Base-by-base conservation (phyloP, 306 rosid genomes). In the Gastrolobium villosum region DNA sequence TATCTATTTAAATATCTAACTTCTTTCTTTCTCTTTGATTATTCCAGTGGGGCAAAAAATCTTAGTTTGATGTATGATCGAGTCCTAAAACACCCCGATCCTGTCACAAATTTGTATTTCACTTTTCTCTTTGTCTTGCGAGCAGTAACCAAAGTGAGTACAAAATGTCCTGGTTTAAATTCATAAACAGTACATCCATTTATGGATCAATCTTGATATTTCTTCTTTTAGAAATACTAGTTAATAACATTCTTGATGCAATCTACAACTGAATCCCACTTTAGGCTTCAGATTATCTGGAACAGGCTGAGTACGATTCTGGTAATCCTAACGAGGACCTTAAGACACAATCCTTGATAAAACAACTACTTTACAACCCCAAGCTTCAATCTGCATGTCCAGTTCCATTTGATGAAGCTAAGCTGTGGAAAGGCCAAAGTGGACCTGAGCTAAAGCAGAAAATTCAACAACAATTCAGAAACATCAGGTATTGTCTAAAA, bases 341-440 rank as follows among this genome's bases (percentile, higher is more conserved):
- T 74, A 93, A 84, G 86, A 85, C 98, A 46, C 89, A 87, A 60
- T 95, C 99, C 79, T 84, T 93, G 77, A 84, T 89, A 75, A 91
- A 64, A 78, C 99, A 93, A 80, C 84, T 93, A 52, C 97, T 93
- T 63, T 83, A 85, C 82, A 86, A 86, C 80, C 89, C 97, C 26
- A 84, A 93, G 81, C 85, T 95, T 36, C 98, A 91, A 88, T 86
- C 93, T 62, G 97, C 99, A n/a, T 95, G 99, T 86, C 99, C 99
- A 66, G 77, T 95, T 63, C 99, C 99, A 60, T 95, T 91, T 83
- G 98, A 91, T 78, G 99, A 95, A 90, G 98, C 99, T 78, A 95
- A 91, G 81, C 82, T 95, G 87, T 95, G 99, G 99, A 89, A 87
- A 81, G 99, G 98, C 75, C 93, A 93, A 79, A 86, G 92, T 54